Base-by-base conservation (phyloP, 2,329 filamentous ascomycete genomes). In the Cladosporium oxysporum region DNA sequence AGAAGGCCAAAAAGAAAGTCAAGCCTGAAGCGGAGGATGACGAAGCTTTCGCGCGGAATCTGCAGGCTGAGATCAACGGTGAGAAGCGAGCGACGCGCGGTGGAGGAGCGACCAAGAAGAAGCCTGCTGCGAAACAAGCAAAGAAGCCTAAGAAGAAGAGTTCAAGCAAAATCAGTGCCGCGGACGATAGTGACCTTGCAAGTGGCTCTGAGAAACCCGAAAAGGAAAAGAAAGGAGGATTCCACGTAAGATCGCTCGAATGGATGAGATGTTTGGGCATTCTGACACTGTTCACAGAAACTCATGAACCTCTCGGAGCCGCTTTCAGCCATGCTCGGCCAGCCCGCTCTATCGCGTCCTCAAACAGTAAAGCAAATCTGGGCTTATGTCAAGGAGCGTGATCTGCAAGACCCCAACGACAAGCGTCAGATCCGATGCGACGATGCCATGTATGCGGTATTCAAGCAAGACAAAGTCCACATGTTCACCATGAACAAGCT, bases 401-500 rank as follows among this genome's bases (percentile, higher is more conserved):
- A 93, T 49, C 87, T 99, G 6, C 95, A 99, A 79, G 93, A 98
- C 71, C 94, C 93, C 0, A 87, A 79, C 69, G 94, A 99, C 81
- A 94, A 93, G 78, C 91, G 95, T 26, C 92, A 97, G 72, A 99
- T 99, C 69, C 83, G 88, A 31, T 99, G 95, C 80, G 95, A 99
- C 79, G 92, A 96, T 28, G 88, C 88, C 71, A 90, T 99, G 90
- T 89, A 91, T 67, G 90, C 91, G 7, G 91, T 99, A 8, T 99
- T 99, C 82, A 96, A 96, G 78, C 87, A 91, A 74, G 88, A 93
- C 74, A 91, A 87, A 74, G 91, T 99, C 59, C 92, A 98, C 79
- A 99, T 99, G 95, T 99, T 99, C 79, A 93, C 92, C 71, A 98
- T 99, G 94, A 98, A 97, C 83, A 97, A 97, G 83, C 87, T 97